Evolutionary conservation across 805 yeast genomes (phyloP).

Genomic region (Yamadazyma paraphyllophila): DNA sequence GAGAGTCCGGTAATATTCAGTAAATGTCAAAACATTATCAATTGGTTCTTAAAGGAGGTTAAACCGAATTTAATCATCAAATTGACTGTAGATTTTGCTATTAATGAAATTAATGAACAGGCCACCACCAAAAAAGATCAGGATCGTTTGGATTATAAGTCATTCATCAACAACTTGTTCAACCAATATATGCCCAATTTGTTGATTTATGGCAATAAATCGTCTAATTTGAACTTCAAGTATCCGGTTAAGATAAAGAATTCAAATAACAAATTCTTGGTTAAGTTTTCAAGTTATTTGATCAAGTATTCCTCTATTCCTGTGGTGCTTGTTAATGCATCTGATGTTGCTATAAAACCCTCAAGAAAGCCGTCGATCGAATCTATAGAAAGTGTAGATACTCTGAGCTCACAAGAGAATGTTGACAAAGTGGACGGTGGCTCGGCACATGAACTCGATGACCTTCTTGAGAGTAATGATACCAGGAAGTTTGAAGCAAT

Average conservation of each 20-base stretch:
- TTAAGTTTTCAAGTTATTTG: slow-evolving; percentile 37
- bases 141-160: slow-evolving; percentile 25
- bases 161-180: slow-evolving; percentile 35
- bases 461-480: slow-evolving; percentile 2
- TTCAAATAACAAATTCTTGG: slow-evolving; percentile 26
- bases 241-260: slow-evolving; percentile 32
- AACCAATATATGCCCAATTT: slow-evolving; percentile 42
- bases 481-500: slow-evolving; percentile 20
- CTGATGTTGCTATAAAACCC: not conserved
- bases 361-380: not conserved
- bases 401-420: not conserved
- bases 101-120: slow-evolving; percentile 16
- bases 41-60: slow-evolving; percentile 19
- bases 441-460: not conserved
- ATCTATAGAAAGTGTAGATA: not conserved
- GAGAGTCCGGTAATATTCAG: slow-evolving; percentile 3
- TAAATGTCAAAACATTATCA: slow-evolving; percentile 26
- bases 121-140: slow-evolving; percentile 4
- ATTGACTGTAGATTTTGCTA: slow-evolving; percentile 39
- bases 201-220: slow-evolving; percentile 35
- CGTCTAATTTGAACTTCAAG: slow-evolving; percentile 42
- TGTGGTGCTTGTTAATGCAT: slow-evolving; percentile 21
- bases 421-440: not conserved
- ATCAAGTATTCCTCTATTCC: slow-evolving; percentile 41
- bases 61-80: slow-evolving; percentile 26